Base-by-base conservation (phyloP, 768 basidiomycete genomes). In the Jaapia argillacea region DNA sequence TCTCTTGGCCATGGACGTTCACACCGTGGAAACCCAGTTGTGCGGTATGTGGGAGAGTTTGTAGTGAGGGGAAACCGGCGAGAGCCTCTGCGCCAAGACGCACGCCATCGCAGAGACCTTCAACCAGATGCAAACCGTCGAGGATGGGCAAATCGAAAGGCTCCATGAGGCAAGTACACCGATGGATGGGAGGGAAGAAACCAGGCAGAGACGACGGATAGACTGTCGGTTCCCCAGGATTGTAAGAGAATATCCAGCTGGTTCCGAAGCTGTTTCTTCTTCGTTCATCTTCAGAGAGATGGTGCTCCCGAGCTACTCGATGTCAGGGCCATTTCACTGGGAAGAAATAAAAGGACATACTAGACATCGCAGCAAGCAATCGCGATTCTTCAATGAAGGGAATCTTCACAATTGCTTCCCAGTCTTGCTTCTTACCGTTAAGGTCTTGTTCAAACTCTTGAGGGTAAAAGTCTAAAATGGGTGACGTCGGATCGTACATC, bases 321-420 rank as follows among this genome's bases (percentile, higher is more conserved):
- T 10, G 10, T 16, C 10, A 33, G 10, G 28, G 16, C 10, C 28
- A 33, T 10, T 10, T 33, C 28, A 10, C 28, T 33, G 51, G 41
- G 25, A 22, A 40, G 37, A 6, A 12, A 13, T 21, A 18, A 1
- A 18, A 24, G 2, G 7, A 66, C 80, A 54, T 58, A 88, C 89
- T 62, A 24, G 69, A 64, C 94, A 99, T 97, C 3, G 93, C 87
- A 24, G 67, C 67, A 24, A 96, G 64, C 18, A 99, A 59, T 41
- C 89, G 71, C 7, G 64, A 52, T 59, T 93, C 79, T 37, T 96
- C 81, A 47, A 99, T 97, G 62, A 99, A 99, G 0, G 96, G 96
- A 51, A 99, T 97, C 66, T 98, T 98, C 43, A 99, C 91, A 41
- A 98, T 78, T 0, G 96, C 94, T 60, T 99, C 96, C 96, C 96